Evolutionary conservation across 2,329 filamentous ascomycete species (phyloP), one percentile per base, ranked within the genome.

Genomic region (Colletotrichum godetiae): DNA sequence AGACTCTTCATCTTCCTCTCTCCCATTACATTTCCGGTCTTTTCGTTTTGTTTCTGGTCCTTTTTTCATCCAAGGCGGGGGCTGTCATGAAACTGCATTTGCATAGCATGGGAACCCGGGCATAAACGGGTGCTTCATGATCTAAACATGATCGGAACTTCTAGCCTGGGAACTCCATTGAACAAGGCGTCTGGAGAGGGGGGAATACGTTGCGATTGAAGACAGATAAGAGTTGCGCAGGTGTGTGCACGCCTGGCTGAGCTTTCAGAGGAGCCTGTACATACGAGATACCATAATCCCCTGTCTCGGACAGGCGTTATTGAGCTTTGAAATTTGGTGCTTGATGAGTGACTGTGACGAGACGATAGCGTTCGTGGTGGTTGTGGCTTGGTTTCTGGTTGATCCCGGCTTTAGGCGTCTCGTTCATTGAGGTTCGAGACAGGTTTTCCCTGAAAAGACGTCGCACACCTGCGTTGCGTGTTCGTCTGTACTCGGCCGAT

Each of bases 281-380:
- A 74, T 74, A 74, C 64, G 35, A 75, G 74, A 75, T 75, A 69
- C 69, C 73, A 72, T 68, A 75, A 72, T 72, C 29, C 56, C 74
- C 72, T 74, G 74, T 75, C 60, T 68, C 68, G 49, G 53, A 68
- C 61, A 72, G 72, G 65, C 62, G 65, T 70, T 57, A 67, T 67
- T 62, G 57, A 57, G 33, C 46, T 49, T 35, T n/a, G 46, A 15
- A 13, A 10, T 12, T 11, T 8, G 35, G 10, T 46, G 5, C 19
- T 7, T 7, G 10, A 7, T 49, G 42, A 8, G 42, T 49, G 42
- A 49, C 42, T 37, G 7, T 13, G 24, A 35, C 29, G 31, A 62
- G 29, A 11, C 13, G 10, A n/a, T 27, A 19, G 27, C 24, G n/a
- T 65, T 68, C 22, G 53, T 5, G 52, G 8, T 55, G 37, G 42